Evolutionary conservation across 768 basidiomycete genomes (phyloP).

Genomic region (Auriscalpium microsporum): DNA sequence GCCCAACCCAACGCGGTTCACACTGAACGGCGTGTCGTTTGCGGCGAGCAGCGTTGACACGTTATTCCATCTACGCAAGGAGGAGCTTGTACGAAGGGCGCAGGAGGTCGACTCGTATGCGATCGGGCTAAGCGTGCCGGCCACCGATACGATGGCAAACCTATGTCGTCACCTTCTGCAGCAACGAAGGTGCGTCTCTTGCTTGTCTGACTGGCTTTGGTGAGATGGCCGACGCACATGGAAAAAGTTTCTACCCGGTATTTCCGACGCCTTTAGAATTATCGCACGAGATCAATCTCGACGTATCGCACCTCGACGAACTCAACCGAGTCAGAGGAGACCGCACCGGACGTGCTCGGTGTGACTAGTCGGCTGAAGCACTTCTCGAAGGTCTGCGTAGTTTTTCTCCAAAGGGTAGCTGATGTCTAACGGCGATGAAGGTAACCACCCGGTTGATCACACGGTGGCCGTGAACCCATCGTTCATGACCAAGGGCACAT

Average conservation of each 20-base stretch:
- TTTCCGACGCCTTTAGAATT: conserved; percentile 79
- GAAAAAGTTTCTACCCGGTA: conserved; percentile 82
- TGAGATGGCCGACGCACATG: background rate
- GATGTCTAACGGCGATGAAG: conserved; percentile 30
- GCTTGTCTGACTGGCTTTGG: background rate
- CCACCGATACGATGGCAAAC: conserved; percentile 70
- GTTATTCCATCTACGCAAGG: conserved; percentile 81
- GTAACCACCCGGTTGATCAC: conserved; percentile 65
- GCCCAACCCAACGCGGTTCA: conserved; percentile 82
- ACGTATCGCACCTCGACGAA: conserved; percentile 66
- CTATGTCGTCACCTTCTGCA: conserved; percentile 74
- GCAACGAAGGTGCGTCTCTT: conserved; percentile 63
- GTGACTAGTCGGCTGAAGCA: conserved; percentile 84
- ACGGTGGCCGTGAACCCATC: conserved; percentile 85
- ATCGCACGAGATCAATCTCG: conserved; percentile 78
- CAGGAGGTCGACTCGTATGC: conserved; percentile 48
- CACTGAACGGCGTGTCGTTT: conserved; percentile 77
- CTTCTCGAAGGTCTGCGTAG: conserved; percentile 64
- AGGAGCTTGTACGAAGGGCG: conserved; percentile 66
- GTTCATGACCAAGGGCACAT: conserved; percentile 54
- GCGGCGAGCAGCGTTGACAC: conserved; percentile 79
- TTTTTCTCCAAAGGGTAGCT: background rate
- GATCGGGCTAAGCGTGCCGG: conserved; percentile 31
- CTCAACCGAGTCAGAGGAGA: conserved; percentile 33
- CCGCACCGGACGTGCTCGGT: conserved; percentile 76